These are phyloP conservation scores for Stephania yunnanensis DNA, from an alignment of 164 flowering plant species.

Conservation along the genomic window DNA sequence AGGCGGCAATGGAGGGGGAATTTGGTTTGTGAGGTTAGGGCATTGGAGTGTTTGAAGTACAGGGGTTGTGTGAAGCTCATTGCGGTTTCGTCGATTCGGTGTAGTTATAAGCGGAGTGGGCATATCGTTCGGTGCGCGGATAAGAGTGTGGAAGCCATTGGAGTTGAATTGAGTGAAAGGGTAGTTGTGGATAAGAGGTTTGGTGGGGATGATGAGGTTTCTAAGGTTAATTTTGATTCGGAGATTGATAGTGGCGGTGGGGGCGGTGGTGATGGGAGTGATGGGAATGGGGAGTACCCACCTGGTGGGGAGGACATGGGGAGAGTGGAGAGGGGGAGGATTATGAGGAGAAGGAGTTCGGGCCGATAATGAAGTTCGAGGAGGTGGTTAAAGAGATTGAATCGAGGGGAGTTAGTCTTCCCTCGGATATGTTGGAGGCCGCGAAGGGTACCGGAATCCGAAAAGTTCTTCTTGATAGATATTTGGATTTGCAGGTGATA, in stretches of 20 bases:
- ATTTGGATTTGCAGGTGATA: slow-evolving; percentile 66
- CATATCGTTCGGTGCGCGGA: background rate
- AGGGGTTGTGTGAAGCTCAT: background rate
- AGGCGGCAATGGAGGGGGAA: background rate
- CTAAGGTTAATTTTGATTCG: background rate
- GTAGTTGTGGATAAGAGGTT: background rate
- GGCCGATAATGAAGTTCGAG: slow-evolving; percentile 55
- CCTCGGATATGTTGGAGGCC: slow-evolving; percentile 72
- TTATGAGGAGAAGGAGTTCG: slow-evolving; percentile 59
- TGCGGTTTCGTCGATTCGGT: background rate
- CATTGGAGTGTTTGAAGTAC: background rate
- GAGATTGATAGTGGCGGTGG: slow-evolving; percentile 16
- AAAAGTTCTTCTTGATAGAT: slow-evolving; percentile 45
- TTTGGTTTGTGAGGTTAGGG: slow-evolving; percentile 7
- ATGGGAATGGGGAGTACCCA: slow-evolving; percentile 37
- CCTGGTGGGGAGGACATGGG: slow-evolving; percentile 33
- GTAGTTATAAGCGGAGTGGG: slow-evolving; percentile 1
- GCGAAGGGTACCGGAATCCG: slow-evolving; percentile 60
- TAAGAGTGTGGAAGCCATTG: slow-evolving; percentile 4
- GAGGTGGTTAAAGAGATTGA: slow-evolving; percentile 58
- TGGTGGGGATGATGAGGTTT: background rate
- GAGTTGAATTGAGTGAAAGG: slow-evolving; percentile 4
- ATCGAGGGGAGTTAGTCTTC: slow-evolving; percentile 49
- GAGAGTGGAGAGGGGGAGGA: slow-evolving; percentile 42
- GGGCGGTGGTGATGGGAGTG: slow-evolving; percentile 26